Percentiles rank a stretch among this genome's conserved stretches.
Evolutionary conservation across 1,139 yeast genomes (phyloP).

Genomic region (Debaryomycetaceae sp.): DNA sequence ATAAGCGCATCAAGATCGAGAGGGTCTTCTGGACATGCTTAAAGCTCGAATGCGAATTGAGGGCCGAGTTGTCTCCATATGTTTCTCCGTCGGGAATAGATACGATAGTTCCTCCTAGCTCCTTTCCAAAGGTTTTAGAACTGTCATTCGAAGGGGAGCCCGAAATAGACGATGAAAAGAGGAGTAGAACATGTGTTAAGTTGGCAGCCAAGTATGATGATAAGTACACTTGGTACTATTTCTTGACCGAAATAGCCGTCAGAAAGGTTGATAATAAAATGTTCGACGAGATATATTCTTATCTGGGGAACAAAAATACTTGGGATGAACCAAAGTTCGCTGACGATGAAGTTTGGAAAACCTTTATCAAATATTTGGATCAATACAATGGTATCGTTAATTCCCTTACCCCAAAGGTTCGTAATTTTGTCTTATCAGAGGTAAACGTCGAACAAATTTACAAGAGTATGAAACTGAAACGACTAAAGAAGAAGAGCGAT

Average conservation of each 20-base stretch:
- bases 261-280: conserved; percentile 45
- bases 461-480: conserved; percentile 25
- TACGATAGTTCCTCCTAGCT: conserved; percentile 36
- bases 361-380: conserved; percentile 33
- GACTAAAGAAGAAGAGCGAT: conserved; percentile 12
- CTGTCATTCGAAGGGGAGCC: conserved; percentile 15
- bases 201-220: conserved; percentile 32
- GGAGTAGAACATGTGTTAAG: conserved; percentile 25
- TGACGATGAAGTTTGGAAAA: conserved; percentile 23
- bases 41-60: conserved; percentile 44
- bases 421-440: conserved; percentile 34
- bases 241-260: conserved; percentile 47
- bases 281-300: conserved; percentile 35
- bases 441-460: conserved; percentile 32
- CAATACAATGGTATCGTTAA: conserved; percentile 42
- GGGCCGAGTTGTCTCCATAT: conserved; percentile 43
- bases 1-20: conserved; percentile 24
- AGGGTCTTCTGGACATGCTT: conserved; percentile 45
- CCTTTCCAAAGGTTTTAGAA: conserved; percentile 39
- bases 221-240: conserved; percentile 46
- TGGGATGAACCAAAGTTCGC: conserved; percentile 30
- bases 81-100: conserved; percentile 43
- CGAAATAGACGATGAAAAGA: conserved; percentile 9
- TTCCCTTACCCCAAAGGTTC: conserved; percentile 31
- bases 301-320: conserved; percentile 10